A percentile compares a stretch with the other conserved stretches of the same genome.
phyloP scores from a whole-genome alignment of 2,329 filamentous ascomycete genomes.

The Cephalotrichum gorgonifer region DNA sequence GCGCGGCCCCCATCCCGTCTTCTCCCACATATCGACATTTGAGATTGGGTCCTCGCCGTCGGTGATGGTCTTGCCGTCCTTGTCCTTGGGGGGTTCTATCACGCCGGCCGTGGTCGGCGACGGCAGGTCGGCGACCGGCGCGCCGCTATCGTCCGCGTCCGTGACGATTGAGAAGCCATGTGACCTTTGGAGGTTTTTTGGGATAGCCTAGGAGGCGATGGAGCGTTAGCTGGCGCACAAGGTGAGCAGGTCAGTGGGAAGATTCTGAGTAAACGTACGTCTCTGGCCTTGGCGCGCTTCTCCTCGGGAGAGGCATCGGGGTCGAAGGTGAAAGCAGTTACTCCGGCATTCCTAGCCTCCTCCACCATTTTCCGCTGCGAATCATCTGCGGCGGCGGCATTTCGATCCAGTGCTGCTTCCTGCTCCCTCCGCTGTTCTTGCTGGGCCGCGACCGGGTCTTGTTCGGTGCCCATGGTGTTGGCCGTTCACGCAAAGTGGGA shows the following conservation, averaged over 20 bases:
- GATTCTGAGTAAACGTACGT: slow-evolving; percentile 45
- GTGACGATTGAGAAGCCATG: slow-evolving; percentile 64
- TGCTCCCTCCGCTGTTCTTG: slow-evolving; percentile 64
- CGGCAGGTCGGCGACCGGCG: slow-evolving; percentile 66
- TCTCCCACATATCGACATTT: slow-evolving; percentile 32
- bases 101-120: slow-evolving; percentile 61
- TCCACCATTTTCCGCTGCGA: slow-evolving; percentile 66
- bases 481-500: neutral
- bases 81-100: slow-evolving; percentile 41
- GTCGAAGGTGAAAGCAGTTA: slow-evolving; percentile 75
- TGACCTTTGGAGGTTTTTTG: slow-evolving; percentile 52
- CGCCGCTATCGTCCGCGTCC: slow-evolving; percentile 64
- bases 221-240: neutral
- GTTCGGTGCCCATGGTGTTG: slow-evolving; percentile 3
- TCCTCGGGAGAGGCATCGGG: slow-evolving; percentile 73
- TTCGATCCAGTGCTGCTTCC: neutral
- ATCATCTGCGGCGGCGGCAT: slow-evolving; percentile 54
- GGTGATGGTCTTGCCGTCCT: slow-evolving; percentile 32
- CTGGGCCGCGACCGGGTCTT: slow-evolving; percentile 55
- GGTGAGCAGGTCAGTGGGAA: slow-evolving; percentile 8
- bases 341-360: slow-evolving; percentile 69
- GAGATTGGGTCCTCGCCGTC: slow-evolving; percentile 43
- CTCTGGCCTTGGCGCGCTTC: slow-evolving; percentile 70
- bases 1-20: slow-evolving; percentile 79
- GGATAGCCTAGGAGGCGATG: slow-evolving; percentile 38